A percentile compares a stretch with the other conserved stretches of the same genome.
Conservation (phyloP, 1,284 basidiomycete species). For the Inonotus hispidus region DNA sequence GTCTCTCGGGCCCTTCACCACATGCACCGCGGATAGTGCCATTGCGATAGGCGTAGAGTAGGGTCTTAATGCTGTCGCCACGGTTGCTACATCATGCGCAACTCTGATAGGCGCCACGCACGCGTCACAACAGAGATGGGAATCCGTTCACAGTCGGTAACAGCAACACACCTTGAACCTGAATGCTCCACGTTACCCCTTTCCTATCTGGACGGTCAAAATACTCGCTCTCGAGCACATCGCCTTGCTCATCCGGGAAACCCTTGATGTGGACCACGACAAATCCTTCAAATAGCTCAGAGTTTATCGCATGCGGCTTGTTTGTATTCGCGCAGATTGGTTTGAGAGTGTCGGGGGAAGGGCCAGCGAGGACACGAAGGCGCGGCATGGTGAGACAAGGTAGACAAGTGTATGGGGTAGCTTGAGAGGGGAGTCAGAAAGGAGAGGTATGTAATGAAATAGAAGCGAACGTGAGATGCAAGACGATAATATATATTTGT, state of each 20-base stretch:
- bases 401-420: not conserved
- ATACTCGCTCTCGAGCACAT: conserved; percentile 47
- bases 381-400: conserved; percentile 41
- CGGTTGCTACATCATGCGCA: not conserved
- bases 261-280: conserved; percentile 73
- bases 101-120: not conserved
- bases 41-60: too few species aligned
- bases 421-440: not conserved
- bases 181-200: conserved; percentile 81
- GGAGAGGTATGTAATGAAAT: not conserved
- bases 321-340: conserved; percentile 65
- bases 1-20: too few species aligned
- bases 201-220: conserved; percentile 59
- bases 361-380: conserved; percentile 63
- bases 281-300: conserved; percentile 67
- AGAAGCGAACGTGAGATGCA: not conserved
- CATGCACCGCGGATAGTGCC: too few species aligned
- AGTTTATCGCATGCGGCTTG: conserved; percentile 45
- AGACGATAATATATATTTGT: not conserved
- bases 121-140: not conserved
- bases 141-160: not conserved
- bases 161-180: conserved; percentile 59
- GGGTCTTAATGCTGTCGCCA: too few species aligned
- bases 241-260: conserved; percentile 49
- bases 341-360: conserved; percentile 44